These are phyloP conservation scores for Ceriops zippeliana DNA, from an alignment of 345 rosid species.

Conservation along the genomic window DNA sequence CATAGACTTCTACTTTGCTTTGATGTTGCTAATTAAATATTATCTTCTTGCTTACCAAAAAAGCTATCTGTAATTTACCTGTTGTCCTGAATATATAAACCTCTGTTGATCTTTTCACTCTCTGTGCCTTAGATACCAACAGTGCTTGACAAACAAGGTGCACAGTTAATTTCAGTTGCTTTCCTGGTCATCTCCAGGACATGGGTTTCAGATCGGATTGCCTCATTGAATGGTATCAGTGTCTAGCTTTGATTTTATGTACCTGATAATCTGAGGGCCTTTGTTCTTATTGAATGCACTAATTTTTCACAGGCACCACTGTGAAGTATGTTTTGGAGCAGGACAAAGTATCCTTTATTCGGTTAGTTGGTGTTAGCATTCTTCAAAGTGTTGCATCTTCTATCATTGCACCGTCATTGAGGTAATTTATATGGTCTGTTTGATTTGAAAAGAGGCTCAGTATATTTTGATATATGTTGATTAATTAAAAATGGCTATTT, in stretches of 20 bases:
- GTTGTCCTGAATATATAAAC: neutral
- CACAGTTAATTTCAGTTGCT: conserved; percentile 78
- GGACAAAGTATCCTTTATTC: conserved; percentile 76
- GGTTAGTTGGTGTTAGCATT: conserved; percentile 81
- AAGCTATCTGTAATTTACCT: neutral
- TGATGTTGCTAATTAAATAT: too few relatives aligned
- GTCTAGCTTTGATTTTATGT: conserved; percentile 9
- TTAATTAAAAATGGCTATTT: neutral
- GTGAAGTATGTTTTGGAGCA: conserved; percentile 95
- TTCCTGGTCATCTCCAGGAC: conserved; percentile 89
- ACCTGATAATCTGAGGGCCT: conserved; percentile 12
- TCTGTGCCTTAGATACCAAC: conserved; percentile 65
- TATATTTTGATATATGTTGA: neutral
- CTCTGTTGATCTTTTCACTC: neutral
- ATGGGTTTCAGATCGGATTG: conserved; percentile 92
- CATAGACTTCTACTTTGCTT: too few relatives aligned
- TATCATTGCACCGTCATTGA: conserved; percentile 87
- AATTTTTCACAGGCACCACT: conserved; percentile 70
- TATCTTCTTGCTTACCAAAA: too few relatives aligned
- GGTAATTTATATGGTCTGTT: conserved; percentile 38
- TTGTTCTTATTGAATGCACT: conserved; percentile 17
- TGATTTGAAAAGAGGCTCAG: neutral
- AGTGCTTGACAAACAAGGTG: conserved; percentile 88
- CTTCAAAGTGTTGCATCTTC: conserved; percentile 96
- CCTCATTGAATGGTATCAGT: conserved; percentile 79